Evolutionary conservation across 768 basidiomycete species (phyloP), one percentile per base, ranked within the genome.

Genomic region (Lentinula sp.): DNA sequence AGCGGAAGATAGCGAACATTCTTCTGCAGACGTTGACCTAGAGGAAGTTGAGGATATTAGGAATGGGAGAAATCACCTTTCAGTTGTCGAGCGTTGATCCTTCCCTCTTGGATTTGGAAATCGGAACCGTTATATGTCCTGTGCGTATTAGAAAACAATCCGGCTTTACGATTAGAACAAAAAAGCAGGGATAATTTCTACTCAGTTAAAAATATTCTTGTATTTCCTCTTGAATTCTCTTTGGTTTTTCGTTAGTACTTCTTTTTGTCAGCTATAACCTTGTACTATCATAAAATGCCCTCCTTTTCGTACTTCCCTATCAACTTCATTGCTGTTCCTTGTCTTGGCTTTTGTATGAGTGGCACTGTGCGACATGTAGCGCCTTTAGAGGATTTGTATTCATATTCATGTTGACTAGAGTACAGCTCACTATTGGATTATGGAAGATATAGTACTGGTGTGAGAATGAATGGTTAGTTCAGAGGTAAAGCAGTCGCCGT

Each of bases 1-100:
- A 11, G 57, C 57, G 45, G 57, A 59, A 23, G 57, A 59, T 49
- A 59, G 57, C 13, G 57, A 59, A n/a, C 16, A 59, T 31, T 57
- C 56, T 46, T 54, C 53, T 4, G 53, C 37, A 7, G 50, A 51
- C 32, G 50, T 16, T 34, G 50, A 51, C 11, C 5, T 16, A 8
- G 50, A 51, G 11, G 50, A 51, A 16, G 32, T 13, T 4, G 50
- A 51, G 8, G 50, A 32, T 6, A 7, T 2, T 51, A 15, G 13
- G 50, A 15, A 13, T 15, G 50, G 10, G n/a, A 51, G 50, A 35
- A 16, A 8, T 28, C 21, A 45, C 3, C 4, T 16, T 6, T 2
- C 28, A 11, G 34, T 34, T n/a, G 50, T 51, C 31, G 31, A 51
- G 50, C 50, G 34, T 15, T 51, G 31, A 51, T 18, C 9, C 21